These are phyloP conservation scores for Pseudogymnoascus sp. DNA, from an alignment of 2,329 filamentous ascomycete species.

Conservation along the genomic window DNA sequence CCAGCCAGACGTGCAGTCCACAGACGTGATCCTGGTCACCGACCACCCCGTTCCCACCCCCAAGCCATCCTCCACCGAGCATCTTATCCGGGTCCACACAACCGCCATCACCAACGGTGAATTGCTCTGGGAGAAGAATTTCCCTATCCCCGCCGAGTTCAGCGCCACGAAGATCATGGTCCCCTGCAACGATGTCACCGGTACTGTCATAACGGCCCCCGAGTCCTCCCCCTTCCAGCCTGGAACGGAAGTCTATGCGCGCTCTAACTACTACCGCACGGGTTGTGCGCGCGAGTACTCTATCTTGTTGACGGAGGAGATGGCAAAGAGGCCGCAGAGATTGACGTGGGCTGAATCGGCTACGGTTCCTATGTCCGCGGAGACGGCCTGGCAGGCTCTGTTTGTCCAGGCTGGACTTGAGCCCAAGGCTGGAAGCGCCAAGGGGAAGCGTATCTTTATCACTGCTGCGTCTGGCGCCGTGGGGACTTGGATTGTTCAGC, in stretches of 20 bases:
- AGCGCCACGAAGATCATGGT: constrained; percentile 23
- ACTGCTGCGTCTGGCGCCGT: constrained; percentile 39
- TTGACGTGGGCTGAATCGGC: constrained; percentile 33
- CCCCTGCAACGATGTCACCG: constrained; percentile 37
- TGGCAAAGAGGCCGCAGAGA: constrained; percentile 31
- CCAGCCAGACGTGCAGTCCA: constrained; percentile 11
- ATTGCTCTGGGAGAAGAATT: constrained; percentile 35
- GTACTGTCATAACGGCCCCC: constrained; percentile 32
- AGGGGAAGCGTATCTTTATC: constrained; percentile 34
- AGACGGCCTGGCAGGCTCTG: constrained; percentile 39
- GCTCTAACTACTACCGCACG: constrained; percentile 29
- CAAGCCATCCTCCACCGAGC: constrained; percentile 22
- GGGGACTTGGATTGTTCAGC: constrained; percentile 38
- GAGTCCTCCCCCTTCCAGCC: constrained; percentile 30
- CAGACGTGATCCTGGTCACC: constrained; percentile 9
- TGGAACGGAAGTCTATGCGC: constrained; percentile 34
- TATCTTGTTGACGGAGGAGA: constrained; percentile 29
- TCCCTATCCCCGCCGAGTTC: constrained; percentile 17
- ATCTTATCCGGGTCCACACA: constrained; percentile 35
- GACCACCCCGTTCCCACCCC: constrained; percentile 21
- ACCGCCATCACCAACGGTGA: constrained; percentile 37
- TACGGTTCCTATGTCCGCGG: constrained; percentile 33
- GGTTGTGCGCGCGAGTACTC: constrained; percentile 34
- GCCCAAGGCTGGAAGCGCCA: constrained; percentile 18
- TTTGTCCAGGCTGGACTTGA: constrained; percentile 33